These are phyloP conservation scores for Acacia acuminata DNA, from an alignment of 306 rosid species.

Conservation along the genomic window DNA sequence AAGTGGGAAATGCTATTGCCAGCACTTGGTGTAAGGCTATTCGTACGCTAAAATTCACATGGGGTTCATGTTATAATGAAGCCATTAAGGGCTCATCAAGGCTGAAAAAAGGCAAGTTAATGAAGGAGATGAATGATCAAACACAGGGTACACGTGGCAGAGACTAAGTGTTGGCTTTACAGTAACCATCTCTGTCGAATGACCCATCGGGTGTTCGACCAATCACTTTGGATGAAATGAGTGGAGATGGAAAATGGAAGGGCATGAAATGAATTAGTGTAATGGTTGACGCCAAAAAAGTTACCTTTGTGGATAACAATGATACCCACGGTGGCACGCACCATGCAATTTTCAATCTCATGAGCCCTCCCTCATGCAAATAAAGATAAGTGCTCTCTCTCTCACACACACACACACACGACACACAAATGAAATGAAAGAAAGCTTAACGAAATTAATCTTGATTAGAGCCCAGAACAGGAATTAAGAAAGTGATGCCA, in stretches of 20 bases:
- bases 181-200: slow-evolving; percentile 35
- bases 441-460: not conserved
- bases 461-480: not conserved
- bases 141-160: not conserved
- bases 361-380: slow-evolving; percentile 43
- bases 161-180: not conserved
- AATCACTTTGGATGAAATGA: slow-evolving; percentile 48
- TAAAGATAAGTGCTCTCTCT: slow-evolving; percentile 11
- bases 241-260: slow-evolving; percentile 33
- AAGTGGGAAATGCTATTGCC: slow-evolving; percentile 15
- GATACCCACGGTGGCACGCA: slow-evolving; percentile 49
- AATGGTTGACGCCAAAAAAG: slow-evolving; percentile 54
- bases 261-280: slow-evolving; percentile 43
- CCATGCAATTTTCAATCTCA: slow-evolving; percentile 23
- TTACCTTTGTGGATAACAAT: slow-evolving; percentile 47
- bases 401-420: not conserved
- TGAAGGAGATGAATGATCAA: not conserved
- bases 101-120: not conserved
- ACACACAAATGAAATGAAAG: no score
- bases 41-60: slow-evolving; percentile 9
- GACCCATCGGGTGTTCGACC: slow-evolving; percentile 39
- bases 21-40: slow-evolving; percentile 3
- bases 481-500: not conserved
- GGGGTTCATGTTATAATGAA: slow-evolving; percentile 14
- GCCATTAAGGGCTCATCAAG: slow-evolving; percentile 2